A percentile compares a stretch with the other conserved stretches of the same genome.
Evolutionary conservation across 805 yeast genomes (phyloP).

Genomic region (Metschnikowia bowlesiae): DNA sequence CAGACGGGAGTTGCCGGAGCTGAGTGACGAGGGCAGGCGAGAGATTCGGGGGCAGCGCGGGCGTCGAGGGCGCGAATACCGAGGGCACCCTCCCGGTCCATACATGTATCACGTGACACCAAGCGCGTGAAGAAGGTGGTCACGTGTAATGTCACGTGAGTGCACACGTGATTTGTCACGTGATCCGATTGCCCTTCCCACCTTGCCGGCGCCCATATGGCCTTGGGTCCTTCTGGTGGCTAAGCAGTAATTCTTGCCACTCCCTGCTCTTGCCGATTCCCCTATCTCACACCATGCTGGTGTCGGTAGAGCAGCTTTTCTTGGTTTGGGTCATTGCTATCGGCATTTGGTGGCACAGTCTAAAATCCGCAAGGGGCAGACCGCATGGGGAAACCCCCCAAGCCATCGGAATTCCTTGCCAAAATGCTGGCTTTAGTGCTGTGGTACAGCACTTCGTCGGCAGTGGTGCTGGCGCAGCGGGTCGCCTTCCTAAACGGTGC

Average conservation of each 20-base stretch:
- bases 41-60: constrained; percentile 6
- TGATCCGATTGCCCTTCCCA: no score
- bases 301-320: no score
- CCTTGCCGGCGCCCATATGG: no score
- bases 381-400: no score
- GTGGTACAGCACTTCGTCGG: not conserved
- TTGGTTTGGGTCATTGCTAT: no score
- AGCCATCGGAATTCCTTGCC: no score
- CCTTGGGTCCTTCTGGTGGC: no score
- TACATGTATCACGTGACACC: not conserved
- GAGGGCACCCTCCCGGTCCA: constrained; percentile 2
- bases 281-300: no score
- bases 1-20: not conserved
- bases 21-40: constrained; percentile 1
- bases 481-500: constrained; percentile 1
- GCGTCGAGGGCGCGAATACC: not conserved
- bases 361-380: no score
- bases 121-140: not conserved
- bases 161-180: not conserved
- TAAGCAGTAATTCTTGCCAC: no score
- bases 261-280: no score
- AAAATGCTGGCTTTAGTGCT: not conserved
- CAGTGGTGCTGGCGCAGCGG: constrained; percentile 1
- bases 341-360: no score
- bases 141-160: not conserved